Evolutionary conservation across 169 alveolate species (phyloP).

Genomic region (Cryptosporidium felis): DNA sequence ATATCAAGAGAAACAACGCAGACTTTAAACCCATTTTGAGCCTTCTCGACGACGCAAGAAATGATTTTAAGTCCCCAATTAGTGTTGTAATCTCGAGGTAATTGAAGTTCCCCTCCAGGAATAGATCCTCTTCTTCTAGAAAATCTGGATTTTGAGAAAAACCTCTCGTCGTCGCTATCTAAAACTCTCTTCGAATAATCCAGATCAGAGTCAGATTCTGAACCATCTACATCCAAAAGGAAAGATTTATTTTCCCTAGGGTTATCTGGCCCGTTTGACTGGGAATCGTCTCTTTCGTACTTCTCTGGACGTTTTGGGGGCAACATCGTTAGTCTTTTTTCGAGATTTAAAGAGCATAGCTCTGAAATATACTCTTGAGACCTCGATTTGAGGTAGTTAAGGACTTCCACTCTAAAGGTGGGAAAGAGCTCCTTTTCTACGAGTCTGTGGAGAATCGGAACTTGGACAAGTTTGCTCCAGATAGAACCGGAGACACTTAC

Average conservation of each 20-base stretch:
- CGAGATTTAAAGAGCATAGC: slow-evolving; percentile 24
- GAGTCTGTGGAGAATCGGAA: slow-evolving; percentile 44
- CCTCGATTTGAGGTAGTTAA: slow-evolving; percentile 26
- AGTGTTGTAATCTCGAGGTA: slow-evolving; percentile 22
- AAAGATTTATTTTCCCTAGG: neutral
- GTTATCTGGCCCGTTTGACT: neutral
- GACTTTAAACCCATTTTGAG: slow-evolving; percentile 50
- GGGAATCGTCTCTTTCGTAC: neutral
- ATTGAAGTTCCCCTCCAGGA: neutral
- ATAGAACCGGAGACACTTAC: slow-evolving; percentile 60
- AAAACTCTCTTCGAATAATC: neutral
- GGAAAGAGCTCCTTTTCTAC: slow-evolving; percentile 63
- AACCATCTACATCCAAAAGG: neutral
- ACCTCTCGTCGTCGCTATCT: neutral
- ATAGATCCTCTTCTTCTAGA: neutral
- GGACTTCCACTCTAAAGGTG: slow-evolving; percentile 6
- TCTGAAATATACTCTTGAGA: slow-evolving; percentile 59
- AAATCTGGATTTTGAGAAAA: neutral
- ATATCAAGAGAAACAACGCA: slow-evolving; percentile 49
- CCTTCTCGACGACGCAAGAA: slow-evolving; percentile 55
- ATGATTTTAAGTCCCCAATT: slow-evolving; percentile 51
- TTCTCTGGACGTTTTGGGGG: slow-evolving; percentile 55
- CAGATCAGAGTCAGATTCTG: neutral
- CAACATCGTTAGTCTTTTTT: slow-evolving; percentile 8
- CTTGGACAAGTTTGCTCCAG: slow-evolving; percentile 52